These are phyloP conservation scores for Gilbertella persicaria DNA, from an alignment of 371 early-diverging fungal genomes.

Conservation along the genomic window DNA sequence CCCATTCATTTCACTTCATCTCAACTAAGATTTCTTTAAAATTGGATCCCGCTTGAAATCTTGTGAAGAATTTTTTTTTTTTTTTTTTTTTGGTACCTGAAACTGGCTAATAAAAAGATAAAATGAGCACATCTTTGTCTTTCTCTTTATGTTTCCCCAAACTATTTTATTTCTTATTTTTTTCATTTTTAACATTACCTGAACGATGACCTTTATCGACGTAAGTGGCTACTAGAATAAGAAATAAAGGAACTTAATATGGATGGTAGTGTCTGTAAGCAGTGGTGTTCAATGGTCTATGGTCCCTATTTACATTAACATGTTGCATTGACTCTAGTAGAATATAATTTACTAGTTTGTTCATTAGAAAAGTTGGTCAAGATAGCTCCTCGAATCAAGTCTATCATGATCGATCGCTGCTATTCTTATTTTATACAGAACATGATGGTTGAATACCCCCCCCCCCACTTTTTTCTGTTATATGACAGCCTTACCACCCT, in stretches of 20 bases:
- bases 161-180: too few relatives aligned
- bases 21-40: slow-evolving; percentile 73
- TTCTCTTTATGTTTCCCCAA: too few relatives aligned
- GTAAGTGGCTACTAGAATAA: too few relatives aligned
- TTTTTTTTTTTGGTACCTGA: too few relatives aligned
- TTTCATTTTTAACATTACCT: slow-evolving; percentile 18
- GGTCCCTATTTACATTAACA: slow-evolving; percentile 49
- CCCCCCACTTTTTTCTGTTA: slow-evolving; percentile 33
- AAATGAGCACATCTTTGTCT: too few relatives aligned
- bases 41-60: not conserved
- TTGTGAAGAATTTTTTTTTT: too few relatives aligned
- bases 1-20: slow-evolving; percentile 80
- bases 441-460: slow-evolving; percentile 25
- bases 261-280: slow-evolving; percentile 37
- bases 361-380: slow-evolving; percentile 35
- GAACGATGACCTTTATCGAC: slow-evolving; percentile 17
- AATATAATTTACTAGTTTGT: slow-evolving; percentile 40
- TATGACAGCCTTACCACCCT: slow-evolving; percentile 41
- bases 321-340: slow-evolving; percentile 40
- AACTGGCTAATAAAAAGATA: too few relatives aligned
- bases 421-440: slow-evolving; percentile 45
- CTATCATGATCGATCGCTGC: slow-evolving; percentile 42
- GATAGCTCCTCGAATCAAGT: slow-evolving; percentile 35
- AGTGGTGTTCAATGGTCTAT: slow-evolving; percentile 26
- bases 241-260: not conserved